Evolutionary conservation across 257 asterid species (phyloP), one percentile per base, ranked within the genome.

Genomic region (Nicotiana attenuata): DNA sequence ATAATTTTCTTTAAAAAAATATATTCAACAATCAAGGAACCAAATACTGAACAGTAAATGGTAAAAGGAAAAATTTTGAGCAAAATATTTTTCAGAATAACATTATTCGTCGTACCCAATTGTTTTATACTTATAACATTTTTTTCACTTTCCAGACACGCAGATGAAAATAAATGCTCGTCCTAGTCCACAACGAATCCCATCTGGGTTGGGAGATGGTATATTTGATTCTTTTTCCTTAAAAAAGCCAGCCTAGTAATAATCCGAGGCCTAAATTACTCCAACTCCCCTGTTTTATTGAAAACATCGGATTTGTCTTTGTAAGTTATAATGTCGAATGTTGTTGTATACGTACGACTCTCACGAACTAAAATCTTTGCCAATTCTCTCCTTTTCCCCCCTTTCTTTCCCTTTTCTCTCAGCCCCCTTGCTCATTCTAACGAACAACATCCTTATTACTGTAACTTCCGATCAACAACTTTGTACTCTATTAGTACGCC

Each of bases 281-380:
- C 13, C 59, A 73, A 73, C 38, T 24, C 11, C 45, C 41, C 50
- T 41, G 8, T 15, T 24, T 50, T 5, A 75, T 75, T 50, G 63
- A 52, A 73, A 75, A 75, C 80, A 75, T 50, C 61, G 80, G 80
- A 73, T 71, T 45, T 71, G 60, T 71, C 78, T 71, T 13, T 31
- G 26, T 15, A 73, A 22, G 63, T 73, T n/a, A n/a, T n/a, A 4
- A 47, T 15, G 60, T 45, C 61, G 38, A 28, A 71, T 71, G 78
- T 71, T 69, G 78, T 69, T 17, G 41, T 75, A 50, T 75, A 50
- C 78, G 2, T 7, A 59, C 31, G 16, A 8, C 31, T 9, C 7
- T 20, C 13, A 10, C 38, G 19, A 64, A 64, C 69, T 64, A 64
- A 64, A 64, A 5, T 64, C 35, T 8, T 64, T 7, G 28, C 38